phyloP scores from a whole-genome alignment of 441 rosid species.

The Bocquillonia castaneifolia region DNA sequence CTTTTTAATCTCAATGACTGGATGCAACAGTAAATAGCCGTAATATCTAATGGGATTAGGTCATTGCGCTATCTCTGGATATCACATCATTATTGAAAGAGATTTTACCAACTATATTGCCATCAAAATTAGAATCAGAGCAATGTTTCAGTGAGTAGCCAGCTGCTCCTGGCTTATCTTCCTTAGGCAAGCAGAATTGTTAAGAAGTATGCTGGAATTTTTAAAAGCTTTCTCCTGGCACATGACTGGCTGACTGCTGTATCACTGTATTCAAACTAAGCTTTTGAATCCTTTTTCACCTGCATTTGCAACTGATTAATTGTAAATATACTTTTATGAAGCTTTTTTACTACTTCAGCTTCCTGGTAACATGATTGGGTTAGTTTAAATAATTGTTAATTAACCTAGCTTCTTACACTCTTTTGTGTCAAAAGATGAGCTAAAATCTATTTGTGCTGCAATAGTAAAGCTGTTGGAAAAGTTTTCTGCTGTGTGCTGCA shows the following conservation, averaged over 20 bases:
- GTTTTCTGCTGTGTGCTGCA: too few relatives aligned
- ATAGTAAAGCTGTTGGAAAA: background rate
- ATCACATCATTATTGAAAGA: background rate
- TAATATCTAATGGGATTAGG: background rate
- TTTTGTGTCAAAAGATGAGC: background rate
- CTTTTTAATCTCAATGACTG: background rate
- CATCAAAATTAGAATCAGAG: background rate
- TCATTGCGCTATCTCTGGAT: background rate
- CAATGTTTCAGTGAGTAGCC: background rate
- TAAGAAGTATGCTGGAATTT: background rate
- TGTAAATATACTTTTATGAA: background rate
- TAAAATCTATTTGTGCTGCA: background rate
- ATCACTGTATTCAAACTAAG: background rate
- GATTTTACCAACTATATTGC: background rate
- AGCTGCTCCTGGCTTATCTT: background rate
- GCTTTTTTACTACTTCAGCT: background rate
- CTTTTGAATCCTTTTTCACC: background rate
- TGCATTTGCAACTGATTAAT: background rate
- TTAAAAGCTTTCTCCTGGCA: background rate
- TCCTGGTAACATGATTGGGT: background rate
- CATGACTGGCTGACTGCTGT: background rate
- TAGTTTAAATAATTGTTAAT: too few relatives aligned
- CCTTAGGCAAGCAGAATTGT: too few relatives aligned
- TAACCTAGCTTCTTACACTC: too few relatives aligned
- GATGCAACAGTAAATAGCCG: background rate